Evolutionary conservation across 2,329 filamentous ascomycete species (phyloP), one percentile per base, ranked within the genome.

Genomic region (Neonectria hederae): DNA sequence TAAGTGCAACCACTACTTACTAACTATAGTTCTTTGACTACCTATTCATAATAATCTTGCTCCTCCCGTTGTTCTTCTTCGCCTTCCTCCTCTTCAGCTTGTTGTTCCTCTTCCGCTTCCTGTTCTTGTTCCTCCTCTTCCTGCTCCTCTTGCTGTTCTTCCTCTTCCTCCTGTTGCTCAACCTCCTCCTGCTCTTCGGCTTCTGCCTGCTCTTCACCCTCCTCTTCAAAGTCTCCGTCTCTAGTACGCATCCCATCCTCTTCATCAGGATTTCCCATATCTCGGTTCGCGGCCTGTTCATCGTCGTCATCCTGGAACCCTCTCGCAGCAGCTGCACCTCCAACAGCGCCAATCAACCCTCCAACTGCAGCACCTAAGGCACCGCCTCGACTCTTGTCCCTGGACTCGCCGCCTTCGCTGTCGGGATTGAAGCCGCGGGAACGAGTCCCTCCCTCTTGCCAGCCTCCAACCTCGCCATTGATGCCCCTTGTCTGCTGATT

Each of bases 41-140:
- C 35, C 35, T 38, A 7, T 38, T n/a, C 14, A 17, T n/a, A 5
- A n/a, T 38, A 8, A 5, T 9, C 14, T 38, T 38, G 35, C 5
- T 38, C 14, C 14, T 35, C 35, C 7, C 14, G 5, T n/a, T 38
- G 7, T 5, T 38, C 35, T 38, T 38, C 35, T 38, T 38, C 35
- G 2, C n/a, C 35, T n/a, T 38, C 30, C 28, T 35, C 30, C 42
- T n/a, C n/a, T n/a, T n/a, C n/a, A n/a, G n/a, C n/a, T n/a, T 82
- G 83, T 0, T 83, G 81, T 0, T 53, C 46, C 17, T 38, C 30
- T 2, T 21, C 28, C n/a, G 54, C 38, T 11, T 59, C 30, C 46
- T 56, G 13, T 22, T 55, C 83, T 0, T 83, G 80, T 0, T 53
- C 38, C 17, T 40, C 24, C 1, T 21, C 40, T 13, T 60, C 30